phyloP scores from a whole-genome alignment of 2,329 filamentous ascomycete species.

The Ceratocystis diversiconidia region DNA sequence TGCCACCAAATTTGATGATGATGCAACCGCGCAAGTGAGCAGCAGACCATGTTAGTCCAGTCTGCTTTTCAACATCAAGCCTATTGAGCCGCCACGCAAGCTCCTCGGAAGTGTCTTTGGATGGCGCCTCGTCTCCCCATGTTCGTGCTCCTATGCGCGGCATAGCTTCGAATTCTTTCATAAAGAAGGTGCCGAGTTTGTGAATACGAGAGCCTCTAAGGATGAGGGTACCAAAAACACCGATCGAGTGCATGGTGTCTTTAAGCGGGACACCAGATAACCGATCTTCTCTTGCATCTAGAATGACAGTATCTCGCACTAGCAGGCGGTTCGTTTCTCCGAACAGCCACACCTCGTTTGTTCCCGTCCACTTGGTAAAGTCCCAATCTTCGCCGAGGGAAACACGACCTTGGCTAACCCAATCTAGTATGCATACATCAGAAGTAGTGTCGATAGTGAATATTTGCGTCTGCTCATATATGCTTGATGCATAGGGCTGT shows the following conservation, averaged over 20 bases:
- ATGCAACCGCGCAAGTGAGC: constrained; percentile 70
- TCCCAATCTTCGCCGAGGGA: constrained; percentile 85
- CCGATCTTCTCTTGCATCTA: constrained; percentile 42
- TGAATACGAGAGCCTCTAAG: constrained; percentile 59
- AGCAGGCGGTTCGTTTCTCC: constrained; percentile 40
- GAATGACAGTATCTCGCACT: constrained; percentile 69
- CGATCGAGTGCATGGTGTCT: constrained; percentile 58
- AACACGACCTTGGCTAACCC: constrained; percentile 78
- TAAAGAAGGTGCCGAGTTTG: constrained; percentile 55
- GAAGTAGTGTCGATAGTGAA: constrained; percentile 48
- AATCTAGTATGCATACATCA: constrained; percentile 74
- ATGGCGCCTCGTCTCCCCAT: constrained; percentile 31
- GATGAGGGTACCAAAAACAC: constrained; percentile 73
- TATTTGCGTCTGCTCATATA: constrained; percentile 71
- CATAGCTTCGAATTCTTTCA: constrained; percentile 61
- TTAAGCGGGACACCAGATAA: constrained; percentile 31
- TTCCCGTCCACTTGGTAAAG: constrained; percentile 61
- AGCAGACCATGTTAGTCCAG: constrained; percentile 65
- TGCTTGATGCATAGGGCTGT: constrained; percentile 73
- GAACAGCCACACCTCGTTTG: constrained; percentile 69
- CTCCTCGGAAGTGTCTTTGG: constrained; percentile 26
- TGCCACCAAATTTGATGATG: constrained; percentile 79
- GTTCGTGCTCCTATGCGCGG: constrained; percentile 73
- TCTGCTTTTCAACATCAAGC: constrained; percentile 41
- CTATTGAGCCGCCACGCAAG: constrained; percentile 42